phyloP scores from a whole-genome alignment of 495 filamentous ascomycete species.

The Xylaria acuta region DNA sequence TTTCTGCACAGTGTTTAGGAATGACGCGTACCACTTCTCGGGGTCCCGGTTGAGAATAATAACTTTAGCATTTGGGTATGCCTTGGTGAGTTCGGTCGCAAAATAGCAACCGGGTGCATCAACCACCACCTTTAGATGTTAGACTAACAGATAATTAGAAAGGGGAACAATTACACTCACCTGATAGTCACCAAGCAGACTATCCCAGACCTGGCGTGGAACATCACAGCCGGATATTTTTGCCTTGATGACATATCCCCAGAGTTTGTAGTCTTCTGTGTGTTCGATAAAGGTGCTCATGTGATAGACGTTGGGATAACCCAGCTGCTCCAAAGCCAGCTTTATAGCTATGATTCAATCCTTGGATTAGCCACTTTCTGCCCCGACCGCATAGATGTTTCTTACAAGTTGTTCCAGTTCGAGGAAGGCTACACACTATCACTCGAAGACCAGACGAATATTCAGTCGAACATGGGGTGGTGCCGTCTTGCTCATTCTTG shows the following conservation, averaged over 20 bases:
- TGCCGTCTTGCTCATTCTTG: background rate
- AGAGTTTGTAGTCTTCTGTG: constrained; percentile 64
- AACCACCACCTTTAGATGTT: constrained; percentile 56
- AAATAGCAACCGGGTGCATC: constrained; percentile 68
- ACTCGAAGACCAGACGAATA: constrained; percentile 57
- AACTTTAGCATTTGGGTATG: constrained; percentile 71
- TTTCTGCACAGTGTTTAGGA: constrained; percentile 20
- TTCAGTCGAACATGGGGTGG: background rate
- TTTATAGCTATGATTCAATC: constrained; percentile 55
- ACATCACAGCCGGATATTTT: constrained; percentile 65
- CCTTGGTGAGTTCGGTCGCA: constrained; percentile 65
- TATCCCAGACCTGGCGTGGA: constrained; percentile 66
- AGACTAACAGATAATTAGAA: background rate
- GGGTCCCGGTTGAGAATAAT: constrained; percentile 63
- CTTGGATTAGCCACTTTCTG: background rate
- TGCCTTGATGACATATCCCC: constrained; percentile 64
- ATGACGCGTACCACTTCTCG: constrained; percentile 44
- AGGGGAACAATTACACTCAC: constrained; percentile 30
- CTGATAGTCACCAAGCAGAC: constrained; percentile 66
- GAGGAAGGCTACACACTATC: constrained; percentile 63
- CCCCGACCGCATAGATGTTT: background rate
- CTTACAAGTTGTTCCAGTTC: constrained; percentile 69
- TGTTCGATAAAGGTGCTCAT: constrained; percentile 69
- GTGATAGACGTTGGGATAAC: constrained; percentile 65
- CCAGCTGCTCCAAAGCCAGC: constrained; percentile 62